These are phyloP conservation scores for Mucor velutinosus DNA, from an alignment of 371 early-diverging fungal species.

Conservation along the genomic window DNA sequence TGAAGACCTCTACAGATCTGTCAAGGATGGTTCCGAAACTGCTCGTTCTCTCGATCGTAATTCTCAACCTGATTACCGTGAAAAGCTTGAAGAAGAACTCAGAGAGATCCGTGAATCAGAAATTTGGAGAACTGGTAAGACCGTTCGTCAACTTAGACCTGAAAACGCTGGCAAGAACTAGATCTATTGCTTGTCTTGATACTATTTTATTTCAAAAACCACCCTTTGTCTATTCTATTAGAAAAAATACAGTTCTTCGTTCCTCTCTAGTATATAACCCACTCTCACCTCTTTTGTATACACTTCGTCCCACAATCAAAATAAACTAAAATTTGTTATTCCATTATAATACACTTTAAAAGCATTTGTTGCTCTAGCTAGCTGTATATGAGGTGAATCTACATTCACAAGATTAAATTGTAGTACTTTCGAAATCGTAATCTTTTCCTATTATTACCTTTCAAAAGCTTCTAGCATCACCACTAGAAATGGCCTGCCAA, in stretches of 20 bases:
- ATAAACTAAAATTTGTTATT: neutral
- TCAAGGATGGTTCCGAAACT: slow-evolving; percentile 90
- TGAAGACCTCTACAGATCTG: slow-evolving; percentile 86
- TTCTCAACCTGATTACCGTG: slow-evolving; percentile 90
- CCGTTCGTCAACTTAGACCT: slow-evolving; percentile 87
- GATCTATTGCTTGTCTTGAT: neutral
- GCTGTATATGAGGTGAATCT: no score
- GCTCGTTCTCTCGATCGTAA: slow-evolving; percentile 87
- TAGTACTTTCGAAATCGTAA: no score
- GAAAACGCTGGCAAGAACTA: slow-evolving; percentile 62
- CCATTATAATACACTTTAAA: neutral
- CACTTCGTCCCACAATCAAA: neutral
- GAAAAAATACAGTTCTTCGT: neutral
- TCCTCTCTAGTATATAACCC: neutral
- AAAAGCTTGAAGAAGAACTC: slow-evolving; percentile 89
- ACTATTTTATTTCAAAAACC: neutral
- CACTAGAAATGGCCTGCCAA: no score
- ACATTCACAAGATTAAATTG: no score
- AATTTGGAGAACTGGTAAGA: slow-evolving; percentile 80
- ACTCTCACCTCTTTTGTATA: neutral
- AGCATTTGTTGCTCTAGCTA: neutral
- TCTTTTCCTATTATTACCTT: no score
- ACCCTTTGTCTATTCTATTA: neutral
- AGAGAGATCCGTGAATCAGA: slow-evolving; percentile 74
- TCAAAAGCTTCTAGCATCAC: no score